phyloP scores from a whole-genome alignment of 208 protist species.

The Wallacemonas sp. region DNA sequence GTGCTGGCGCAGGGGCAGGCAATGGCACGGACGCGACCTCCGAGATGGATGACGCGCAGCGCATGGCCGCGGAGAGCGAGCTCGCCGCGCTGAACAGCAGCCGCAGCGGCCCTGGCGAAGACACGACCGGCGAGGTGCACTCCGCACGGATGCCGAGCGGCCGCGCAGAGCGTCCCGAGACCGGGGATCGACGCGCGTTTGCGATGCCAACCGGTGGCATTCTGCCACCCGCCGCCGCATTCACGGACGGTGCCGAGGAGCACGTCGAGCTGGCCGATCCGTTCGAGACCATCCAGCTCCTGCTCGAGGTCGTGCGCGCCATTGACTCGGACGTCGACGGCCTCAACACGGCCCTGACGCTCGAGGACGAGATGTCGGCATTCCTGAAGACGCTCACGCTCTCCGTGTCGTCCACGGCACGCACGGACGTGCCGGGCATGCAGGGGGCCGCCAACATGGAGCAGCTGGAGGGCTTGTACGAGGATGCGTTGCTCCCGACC shows the following conservation, averaged over 20 bases:
- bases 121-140: constrained; percentile 6
- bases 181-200: not conserved
- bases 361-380: constrained; percentile 85
- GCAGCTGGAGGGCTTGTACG: constrained; percentile 46
- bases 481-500: constrained; percentile 63
- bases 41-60: constrained; percentile 40
- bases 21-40: not conserved
- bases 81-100: constrained; percentile 27
- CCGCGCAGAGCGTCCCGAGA: not conserved
- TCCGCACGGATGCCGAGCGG: not conserved
- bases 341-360: constrained; percentile 60
- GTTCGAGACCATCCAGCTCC: constrained; percentile 59
- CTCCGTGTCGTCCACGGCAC: constrained; percentile 73
- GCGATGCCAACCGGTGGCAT: constrained; percentile 2
- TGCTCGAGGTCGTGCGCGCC: constrained; percentile 46
- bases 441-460: constrained; percentile 15
- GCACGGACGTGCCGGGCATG: constrained; percentile 36
- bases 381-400: constrained; percentile 88
- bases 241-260: constrained; percentile 18
- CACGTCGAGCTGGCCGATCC: constrained; percentile 32
- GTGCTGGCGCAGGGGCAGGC: not conserved
- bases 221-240: constrained; percentile 15
- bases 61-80: constrained; percentile 65
- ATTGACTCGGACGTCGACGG: constrained; percentile 60
- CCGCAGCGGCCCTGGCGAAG: not conserved